These are phyloP conservation scores for Diaporthe vexans DNA, from an alignment of 2,329 filamentous ascomycete genomes.

Conservation along the genomic window DNA sequence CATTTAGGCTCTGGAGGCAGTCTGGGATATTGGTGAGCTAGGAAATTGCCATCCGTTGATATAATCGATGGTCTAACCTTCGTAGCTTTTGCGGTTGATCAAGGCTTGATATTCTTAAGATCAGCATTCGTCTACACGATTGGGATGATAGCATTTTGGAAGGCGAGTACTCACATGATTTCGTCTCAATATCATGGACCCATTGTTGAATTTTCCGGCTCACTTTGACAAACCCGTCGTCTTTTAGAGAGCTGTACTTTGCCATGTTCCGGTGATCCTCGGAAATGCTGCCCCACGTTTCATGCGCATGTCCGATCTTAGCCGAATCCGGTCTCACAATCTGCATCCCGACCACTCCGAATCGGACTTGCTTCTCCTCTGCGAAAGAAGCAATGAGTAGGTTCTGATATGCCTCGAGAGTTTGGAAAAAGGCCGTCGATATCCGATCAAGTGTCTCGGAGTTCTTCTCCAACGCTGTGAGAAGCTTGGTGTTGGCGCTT, in stretches of 20 bases:
- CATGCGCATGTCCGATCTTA: not conserved
- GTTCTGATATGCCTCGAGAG: not conserved
- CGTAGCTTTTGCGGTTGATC: not conserved
- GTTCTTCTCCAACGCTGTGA: not conserved
- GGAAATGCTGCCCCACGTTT: not conserved
- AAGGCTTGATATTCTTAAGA: not conserved
- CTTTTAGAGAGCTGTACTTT: not conserved
- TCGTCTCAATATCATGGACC: not conserved
- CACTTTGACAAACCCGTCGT: not conserved
- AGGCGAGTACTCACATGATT: not conserved
- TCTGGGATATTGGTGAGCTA: not conserved
- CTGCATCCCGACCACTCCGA: not conserved
- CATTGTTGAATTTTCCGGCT: not conserved
- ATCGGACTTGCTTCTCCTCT: not conserved
- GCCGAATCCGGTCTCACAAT: not conserved
- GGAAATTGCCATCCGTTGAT: not conserved
- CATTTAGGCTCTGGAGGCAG: not conserved
- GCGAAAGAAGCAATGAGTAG: not conserved
- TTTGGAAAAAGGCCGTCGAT: not conserved
- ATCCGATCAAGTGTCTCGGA: not conserved
- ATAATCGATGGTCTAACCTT: not conserved
- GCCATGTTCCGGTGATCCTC: not conserved
- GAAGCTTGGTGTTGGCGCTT: not conserved
- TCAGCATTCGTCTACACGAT: too few species aligned
- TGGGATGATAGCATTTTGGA: too few species aligned